Evolutionary conservation across 2,329 filamentous ascomycete genomes (phyloP), one percentile per base, ranked within the genome.

Genomic region (Dendryphion nanum): DNA sequence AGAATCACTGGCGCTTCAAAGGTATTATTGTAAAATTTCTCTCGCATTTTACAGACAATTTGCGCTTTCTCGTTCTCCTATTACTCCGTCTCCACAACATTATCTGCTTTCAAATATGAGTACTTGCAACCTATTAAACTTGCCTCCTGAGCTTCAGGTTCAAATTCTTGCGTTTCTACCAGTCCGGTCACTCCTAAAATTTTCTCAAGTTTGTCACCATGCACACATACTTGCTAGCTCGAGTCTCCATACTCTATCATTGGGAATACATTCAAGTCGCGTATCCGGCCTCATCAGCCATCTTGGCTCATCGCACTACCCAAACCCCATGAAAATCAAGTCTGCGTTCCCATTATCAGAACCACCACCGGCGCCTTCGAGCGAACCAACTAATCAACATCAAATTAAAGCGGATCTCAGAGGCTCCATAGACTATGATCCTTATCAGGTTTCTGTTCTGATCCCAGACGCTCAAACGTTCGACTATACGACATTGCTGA

Each of bases 181-280:
- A 6, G 40, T 65, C 16, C 45, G 33, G 21, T 48, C 57, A 2
- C 58, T 68, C 2, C 51, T 68, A 7, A 40, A 44, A 33, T 68
- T 68, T 45, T 59, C 53, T 18, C 45, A 53, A 31, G 63, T 61
- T n/a, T 65, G 45, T 2, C 55, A 39, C 3, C 37, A 43, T 20
- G 51, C 53, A 17, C 55, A 59, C 24, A 28, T 30, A 4, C 48
- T 68, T 10, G 60, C 62, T 7, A 52, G 45, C 13, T 51, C 55
- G 18, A 63, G 53, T 34, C 45, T 67, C 4, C 55, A 58, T 30
- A 81, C 72, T 83, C 88, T 96, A 69, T 95, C 90, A 15, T 93
- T 80, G 7, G 83, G 70, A 24, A 89, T 81, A 75, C 87, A 95
- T 20, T 85, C 83, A 1, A 80, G 79, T n/a, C 85, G 75, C 19